Conservation (phyloP, 202 grass and related monocot genomes). For the Schoenoplectus triqueter region DNA sequence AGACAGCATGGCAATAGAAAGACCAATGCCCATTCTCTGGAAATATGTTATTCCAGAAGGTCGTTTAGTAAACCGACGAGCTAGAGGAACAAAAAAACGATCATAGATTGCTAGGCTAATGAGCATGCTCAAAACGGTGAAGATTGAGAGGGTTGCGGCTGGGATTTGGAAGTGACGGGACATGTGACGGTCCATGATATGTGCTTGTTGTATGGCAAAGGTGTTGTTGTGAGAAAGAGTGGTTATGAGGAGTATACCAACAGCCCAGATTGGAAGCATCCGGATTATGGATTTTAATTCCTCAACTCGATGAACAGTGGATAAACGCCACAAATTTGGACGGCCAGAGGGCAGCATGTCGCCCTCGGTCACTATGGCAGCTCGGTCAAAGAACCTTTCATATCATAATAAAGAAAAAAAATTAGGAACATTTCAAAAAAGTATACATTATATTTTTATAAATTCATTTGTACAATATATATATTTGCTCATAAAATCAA, state of each 20-base stretch:
- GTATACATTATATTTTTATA: not conserved
- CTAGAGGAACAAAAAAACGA: slow-evolving; percentile 59
- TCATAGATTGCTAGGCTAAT: slow-evolving; percentile 81
- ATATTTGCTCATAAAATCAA: not conserved
- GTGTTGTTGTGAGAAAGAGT: slow-evolving; percentile 65
- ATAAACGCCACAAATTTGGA: slow-evolving; percentile 63
- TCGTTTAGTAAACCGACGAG: slow-evolving; percentile 54
- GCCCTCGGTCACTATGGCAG: slow-evolving; percentile 55
- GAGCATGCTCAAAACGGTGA: slow-evolving; percentile 63
- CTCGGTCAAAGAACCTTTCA: slow-evolving; percentile 65
- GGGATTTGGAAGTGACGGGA: slow-evolving; percentile 71
- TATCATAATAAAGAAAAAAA: not conserved
- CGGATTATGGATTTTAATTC: slow-evolving; percentile 82
- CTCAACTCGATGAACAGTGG: slow-evolving; percentile 85
- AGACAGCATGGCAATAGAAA: slow-evolving; percentile 53
- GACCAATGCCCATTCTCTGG: slow-evolving; percentile 71
- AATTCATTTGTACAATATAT: not conserved
- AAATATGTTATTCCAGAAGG: slow-evolving; percentile 82
- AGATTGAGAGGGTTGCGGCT: slow-evolving; percentile 64
- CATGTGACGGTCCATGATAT: slow-evolving; percentile 64
- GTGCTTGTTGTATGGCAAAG: slow-evolving; percentile 66
- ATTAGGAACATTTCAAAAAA: not conserved
- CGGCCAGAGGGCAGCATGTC: slow-evolving; percentile 54
- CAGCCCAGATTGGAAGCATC: slow-evolving; percentile 73
- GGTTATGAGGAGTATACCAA: slow-evolving; percentile 60